Percentiles rank a stretch among this genome's conserved stretches.
phyloP scores from a whole-genome alignment of 2,329 filamentous ascomycete species.

The Trichoderma citrinoviride region DNA sequence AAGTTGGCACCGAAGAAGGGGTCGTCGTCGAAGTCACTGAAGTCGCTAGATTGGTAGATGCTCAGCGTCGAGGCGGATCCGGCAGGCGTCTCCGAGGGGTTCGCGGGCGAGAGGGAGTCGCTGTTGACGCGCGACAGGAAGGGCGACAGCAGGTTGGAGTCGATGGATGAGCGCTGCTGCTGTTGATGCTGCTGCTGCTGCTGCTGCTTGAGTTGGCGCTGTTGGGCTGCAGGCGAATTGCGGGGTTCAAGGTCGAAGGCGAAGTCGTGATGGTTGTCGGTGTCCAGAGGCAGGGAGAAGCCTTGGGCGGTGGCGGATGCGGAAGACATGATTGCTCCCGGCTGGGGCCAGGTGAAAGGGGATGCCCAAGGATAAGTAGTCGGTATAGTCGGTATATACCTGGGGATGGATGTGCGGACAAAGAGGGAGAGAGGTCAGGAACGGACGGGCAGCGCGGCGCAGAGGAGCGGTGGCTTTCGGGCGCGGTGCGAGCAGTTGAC shows the following conservation, averaged over 20 bases:
- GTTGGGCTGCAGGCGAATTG: conserved; percentile 28
- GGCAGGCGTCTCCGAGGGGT: conserved; percentile 46
- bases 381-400: conserved; percentile 18
- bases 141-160: conserved; percentile 43
- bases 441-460: background rate
- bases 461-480: conserved; percentile 10
- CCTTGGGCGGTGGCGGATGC: conserved; percentile 43
- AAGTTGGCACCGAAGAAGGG: conserved; percentile 53
- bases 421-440: background rate
- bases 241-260: conserved; percentile 35
- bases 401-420: background rate
- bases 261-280: conserved; percentile 32
- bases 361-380: conserved; percentile 26
- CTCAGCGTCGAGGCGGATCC: conserved; percentile 49
- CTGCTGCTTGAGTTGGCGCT: background rate
- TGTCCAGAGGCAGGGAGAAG: conserved; percentile 39
- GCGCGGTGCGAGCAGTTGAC: background rate
- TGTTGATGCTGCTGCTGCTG: background rate
- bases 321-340: conserved; percentile 43
- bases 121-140: conserved; percentile 42
- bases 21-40: conserved; percentile 48
- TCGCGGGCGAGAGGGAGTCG: conserved; percentile 33
- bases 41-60: conserved; percentile 51
- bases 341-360: conserved; percentile 6
- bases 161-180: conserved; percentile 33